These are phyloP conservation scores for Saturnispora gosingensis DNA, from an alignment of 805 yeast species.

Conservation along the genomic window DNA sequence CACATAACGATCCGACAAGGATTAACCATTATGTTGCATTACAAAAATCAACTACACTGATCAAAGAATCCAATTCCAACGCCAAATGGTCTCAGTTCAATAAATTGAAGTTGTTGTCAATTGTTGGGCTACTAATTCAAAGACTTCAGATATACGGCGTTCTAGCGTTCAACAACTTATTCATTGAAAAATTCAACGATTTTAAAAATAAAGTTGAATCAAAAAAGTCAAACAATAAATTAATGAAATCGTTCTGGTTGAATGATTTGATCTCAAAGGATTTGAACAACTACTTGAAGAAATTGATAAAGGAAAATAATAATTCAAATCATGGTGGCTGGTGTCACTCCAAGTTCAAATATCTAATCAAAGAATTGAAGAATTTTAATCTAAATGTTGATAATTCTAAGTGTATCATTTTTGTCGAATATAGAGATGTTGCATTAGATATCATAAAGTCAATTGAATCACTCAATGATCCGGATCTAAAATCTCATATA, in stretches of 20 bases:
- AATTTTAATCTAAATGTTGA: slow-evolving; percentile 37
- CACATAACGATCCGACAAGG: slow-evolving; percentile 52
- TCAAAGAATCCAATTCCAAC: slow-evolving; percentile 41
- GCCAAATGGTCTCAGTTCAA: slow-evolving; percentile 68
- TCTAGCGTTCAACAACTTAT: slow-evolving; percentile 61
- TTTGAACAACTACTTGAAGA: slow-evolving; percentile 38
- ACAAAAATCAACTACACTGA: slow-evolving; percentile 50
- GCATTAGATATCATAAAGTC: slow-evolving; percentile 77
- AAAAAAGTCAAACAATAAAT: slow-evolving; percentile 53
- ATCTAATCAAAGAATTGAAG: slow-evolving; percentile 45
- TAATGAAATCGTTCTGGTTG: slow-evolving; percentile 52
- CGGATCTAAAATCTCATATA: slow-evolving; percentile 55
- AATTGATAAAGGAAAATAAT: slow-evolving; percentile 25
- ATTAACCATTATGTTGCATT: slow-evolving; percentile 65
- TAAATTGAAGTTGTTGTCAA: slow-evolving; percentile 51
- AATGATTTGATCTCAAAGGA: slow-evolving; percentile 35
- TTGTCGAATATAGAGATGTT: slow-evolving; percentile 82
- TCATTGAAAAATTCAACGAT: slow-evolving; percentile 47
- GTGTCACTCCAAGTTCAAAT: slow-evolving; percentile 69
- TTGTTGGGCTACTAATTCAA: slow-evolving; percentile 63
- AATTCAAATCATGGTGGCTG: slow-evolving; percentile 20
- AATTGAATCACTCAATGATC: slow-evolving; percentile 27
- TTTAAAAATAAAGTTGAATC: slow-evolving; percentile 47
- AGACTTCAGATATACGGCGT: slow-evolving; percentile 77
- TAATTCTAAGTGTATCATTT: slow-evolving; percentile 53